A percentile compares a stretch with the other conserved stretches of the same genome.
phyloP scores from a whole-genome alignment of 768 basidiomycete genomes.

The Agaricus sinodeliciosus region DNA sequence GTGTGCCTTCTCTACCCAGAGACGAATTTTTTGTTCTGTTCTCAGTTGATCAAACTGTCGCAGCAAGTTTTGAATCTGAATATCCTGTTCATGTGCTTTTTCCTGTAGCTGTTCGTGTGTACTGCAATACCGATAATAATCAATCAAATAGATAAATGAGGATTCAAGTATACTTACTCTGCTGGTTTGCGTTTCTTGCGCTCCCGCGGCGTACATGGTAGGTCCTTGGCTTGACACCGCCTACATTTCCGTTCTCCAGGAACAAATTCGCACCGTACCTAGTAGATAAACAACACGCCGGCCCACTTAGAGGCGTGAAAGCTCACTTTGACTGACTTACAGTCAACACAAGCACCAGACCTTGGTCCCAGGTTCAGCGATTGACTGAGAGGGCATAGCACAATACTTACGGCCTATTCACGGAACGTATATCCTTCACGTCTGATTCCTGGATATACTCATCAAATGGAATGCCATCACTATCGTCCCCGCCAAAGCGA shows the following conservation, averaged over 20 bases:
- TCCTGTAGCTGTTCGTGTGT: constrained; percentile 50
- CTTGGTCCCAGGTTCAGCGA: constrained; percentile 18
- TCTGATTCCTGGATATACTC: constrained; percentile 9
- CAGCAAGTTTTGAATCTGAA: constrained; percentile 38
- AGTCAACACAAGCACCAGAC: constrained; percentile 48
- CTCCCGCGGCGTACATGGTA: constrained; percentile 37
- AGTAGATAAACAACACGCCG: not conserved
- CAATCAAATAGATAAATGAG: not conserved
- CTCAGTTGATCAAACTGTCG: constrained; percentile 35
- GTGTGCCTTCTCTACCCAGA: constrained; percentile 31
- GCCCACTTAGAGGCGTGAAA: no score
- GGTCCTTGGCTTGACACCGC: constrained; percentile 40
- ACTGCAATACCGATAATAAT: constrained; percentile 19
- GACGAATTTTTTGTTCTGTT: constrained; percentile 32
- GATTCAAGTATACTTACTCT: constrained; percentile 30
- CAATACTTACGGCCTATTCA: constrained; percentile 6
- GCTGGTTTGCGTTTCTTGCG: constrained; percentile 55
- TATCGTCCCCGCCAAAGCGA: constrained; percentile 15
- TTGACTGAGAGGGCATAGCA: no score
- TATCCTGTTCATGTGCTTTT: constrained; percentile 37
- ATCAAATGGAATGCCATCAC: constrained; percentile 14
- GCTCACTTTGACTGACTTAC: constrained; percentile 48
- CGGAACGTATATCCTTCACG: constrained; percentile 1
- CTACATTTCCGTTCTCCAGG: constrained; percentile 40
- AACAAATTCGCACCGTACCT: constrained; percentile 49